phyloP scores from a whole-genome alignment of 176 grass and related monocot species.

The Panicum miliaceum region DNA sequence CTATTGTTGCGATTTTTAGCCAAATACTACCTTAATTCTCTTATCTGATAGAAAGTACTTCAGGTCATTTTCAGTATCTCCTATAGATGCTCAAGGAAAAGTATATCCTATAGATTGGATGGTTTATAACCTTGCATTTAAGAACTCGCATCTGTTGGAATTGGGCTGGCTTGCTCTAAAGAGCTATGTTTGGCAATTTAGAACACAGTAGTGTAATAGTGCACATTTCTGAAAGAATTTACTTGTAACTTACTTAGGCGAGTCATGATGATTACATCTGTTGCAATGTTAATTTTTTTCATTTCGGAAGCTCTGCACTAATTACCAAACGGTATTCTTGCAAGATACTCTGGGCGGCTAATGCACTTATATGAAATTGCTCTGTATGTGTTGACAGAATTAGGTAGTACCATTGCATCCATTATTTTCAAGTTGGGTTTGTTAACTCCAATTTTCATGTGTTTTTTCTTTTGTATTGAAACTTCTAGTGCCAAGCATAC shows the following conservation, averaged over 20 bases:
- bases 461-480: not conserved
- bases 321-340: constrained; percentile 5
- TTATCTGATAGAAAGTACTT: not conserved
- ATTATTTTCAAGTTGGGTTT: not conserved
- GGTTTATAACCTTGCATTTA: not conserved
- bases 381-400: not conserved
- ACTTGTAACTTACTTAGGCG: constrained; percentile 6
- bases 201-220: not conserved
- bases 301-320: not conserved
- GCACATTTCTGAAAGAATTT: not conserved
- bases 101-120: not conserved
- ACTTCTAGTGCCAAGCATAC: not conserved
- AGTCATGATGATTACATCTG: not conserved
- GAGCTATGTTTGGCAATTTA: not conserved
- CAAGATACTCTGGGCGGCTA: constrained; percentile 18
- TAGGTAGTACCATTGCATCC: not conserved
- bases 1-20: not conserved
- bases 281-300: not conserved
- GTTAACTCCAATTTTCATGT: constrained; percentile 12
- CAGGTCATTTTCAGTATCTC: not conserved
- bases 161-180: not conserved
- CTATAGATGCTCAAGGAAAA: not conserved
- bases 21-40: not conserved
- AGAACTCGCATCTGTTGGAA: not conserved
- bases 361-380: not conserved